Conservation (phyloP, 352 stramenopile species). For the Elongisporangium undulatum region DNA sequence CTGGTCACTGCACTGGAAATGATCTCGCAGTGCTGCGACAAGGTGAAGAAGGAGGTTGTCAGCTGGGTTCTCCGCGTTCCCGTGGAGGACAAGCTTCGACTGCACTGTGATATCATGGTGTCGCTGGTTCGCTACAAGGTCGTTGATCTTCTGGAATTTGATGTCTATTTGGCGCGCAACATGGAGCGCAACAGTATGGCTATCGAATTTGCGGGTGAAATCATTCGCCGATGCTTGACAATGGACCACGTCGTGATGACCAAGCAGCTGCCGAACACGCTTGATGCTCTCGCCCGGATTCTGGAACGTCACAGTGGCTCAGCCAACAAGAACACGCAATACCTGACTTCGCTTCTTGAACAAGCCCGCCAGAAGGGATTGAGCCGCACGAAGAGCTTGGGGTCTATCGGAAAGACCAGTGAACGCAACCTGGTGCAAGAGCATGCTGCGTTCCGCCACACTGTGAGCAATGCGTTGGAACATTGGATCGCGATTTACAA, state of each 20-base stretch:
- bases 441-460: constrained; percentile 80
- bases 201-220: constrained; percentile 96
- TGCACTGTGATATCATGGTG: constrained; percentile 95
- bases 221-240: constrained; percentile 90
- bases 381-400: constrained; percentile 37
- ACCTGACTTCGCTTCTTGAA: constrained; percentile 71
- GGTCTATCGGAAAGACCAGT: constrained; percentile 36
- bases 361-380: constrained; percentile 64
- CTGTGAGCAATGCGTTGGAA: constrained; percentile 92
- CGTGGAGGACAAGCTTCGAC: constrained; percentile 93
- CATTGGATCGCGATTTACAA: constrained; percentile 98
- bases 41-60: constrained; percentile 93
- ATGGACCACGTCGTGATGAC: constrained; percentile 91
- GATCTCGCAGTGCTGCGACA: constrained; percentile 89
- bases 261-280: constrained; percentile 91
- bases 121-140: constrained; percentile 94
- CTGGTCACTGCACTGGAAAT: constrained; percentile 94
- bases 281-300: constrained; percentile 88
- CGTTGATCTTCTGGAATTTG: constrained; percentile 91
- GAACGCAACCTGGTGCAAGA: constrained; percentile 59
- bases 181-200: constrained; percentile 94
- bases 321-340: constrained; percentile 85
- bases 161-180: constrained; percentile 93
- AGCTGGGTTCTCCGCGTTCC: constrained; percentile 93
- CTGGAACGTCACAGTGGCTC: constrained; percentile 76